Evolutionary conservation across 2,329 filamentous ascomycete species (phyloP).

Genomic region (Arthrobotrys sinensis): DNA sequence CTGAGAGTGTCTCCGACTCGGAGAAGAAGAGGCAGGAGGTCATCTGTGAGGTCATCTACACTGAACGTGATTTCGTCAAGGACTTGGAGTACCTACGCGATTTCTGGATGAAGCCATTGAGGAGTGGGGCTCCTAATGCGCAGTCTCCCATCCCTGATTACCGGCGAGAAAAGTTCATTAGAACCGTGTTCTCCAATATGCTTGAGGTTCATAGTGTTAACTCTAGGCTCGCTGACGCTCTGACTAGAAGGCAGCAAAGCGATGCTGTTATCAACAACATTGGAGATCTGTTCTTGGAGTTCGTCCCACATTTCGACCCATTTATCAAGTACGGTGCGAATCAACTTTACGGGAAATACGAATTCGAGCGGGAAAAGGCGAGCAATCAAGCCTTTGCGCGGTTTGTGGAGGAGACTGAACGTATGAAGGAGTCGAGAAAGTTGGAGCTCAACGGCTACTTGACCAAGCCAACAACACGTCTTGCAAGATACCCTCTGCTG

Average conservation of each 20-base stretch:
- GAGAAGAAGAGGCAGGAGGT: conserved; percentile 99
- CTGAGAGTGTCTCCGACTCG: conserved; percentile 87
- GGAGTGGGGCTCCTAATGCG: conserved; percentile 76
- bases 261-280: conserved; percentile 88
- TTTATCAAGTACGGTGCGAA: conserved; percentile 97
- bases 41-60: conserved; percentile 98
- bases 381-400: conserved; percentile 86
- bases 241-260: conserved; percentile 92
- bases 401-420: conserved; percentile 96
- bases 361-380: conserved; percentile 95
- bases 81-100: conserved; percentile 97
- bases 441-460: conserved; percentile 97
- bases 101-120: conserved; percentile 96
- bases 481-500: conserved; percentile 92
- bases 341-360: conserved; percentile 95
- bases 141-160: conserved; percentile 90
- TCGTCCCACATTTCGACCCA: conserved; percentile 90
- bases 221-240: conserved; percentile 85
- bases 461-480: conserved; percentile 94
- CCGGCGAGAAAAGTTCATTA: conserved; percentile 89
- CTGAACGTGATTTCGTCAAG: conserved; percentile 98
- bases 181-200: conserved; percentile 95
- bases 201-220: conserved; percentile 95
- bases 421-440: conserved; percentile 95
- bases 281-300: conserved; percentile 94